Base-by-base conservation (phyloP, 805 yeast genomes). In the Metschnikowia borealis region DNA sequence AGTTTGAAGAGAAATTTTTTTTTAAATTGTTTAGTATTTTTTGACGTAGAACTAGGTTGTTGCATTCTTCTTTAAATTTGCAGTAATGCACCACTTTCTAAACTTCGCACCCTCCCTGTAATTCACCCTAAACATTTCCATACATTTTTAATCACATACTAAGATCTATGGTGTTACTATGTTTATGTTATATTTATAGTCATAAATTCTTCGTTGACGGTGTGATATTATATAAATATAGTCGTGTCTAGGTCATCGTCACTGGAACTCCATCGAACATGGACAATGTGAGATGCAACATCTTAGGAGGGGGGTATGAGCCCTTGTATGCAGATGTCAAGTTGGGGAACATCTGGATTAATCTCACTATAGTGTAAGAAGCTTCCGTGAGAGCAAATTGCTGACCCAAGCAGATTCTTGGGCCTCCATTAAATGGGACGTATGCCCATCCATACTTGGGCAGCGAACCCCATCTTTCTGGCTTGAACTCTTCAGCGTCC, bases 321-420 rank as follows among this genome's bases (percentile, higher is more conserved):
- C 59, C 59, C 10, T 46, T 45, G 50, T 57, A 54, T 6, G 49
- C 56, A 32, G 52, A 52, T 7, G 38, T 38, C 42, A 68, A 53
- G 50, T 62, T 58, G 13, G 69, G 69, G 53, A 62, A 70, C 43
- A 53, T 55, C 53, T 68, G 73, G 32, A 58, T 48, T 53, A 76
- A 58, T 53, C 79, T 66, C 15, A 66, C 70, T 38, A 74, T 56
- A 17, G 71, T 65, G 60, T 75, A 78, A 18, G 76, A 67, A 11
- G 79, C 77, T 62, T 78, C 82, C 18, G 81, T 77, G 18, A 78
- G 70, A 6, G 82, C 83, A 62, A 77, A 77, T 62, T 78, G 82
- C 65, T 78, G 82, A 38, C 82, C 83, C 48, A 78, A 65, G 59
- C 82, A 78, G 51, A 78, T 77, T 53, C 83, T 64, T 20, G 82